phyloP scores from a whole-genome alignment of 2,329 filamentous ascomycete genomes.

The Botrytis aclada region DNA sequence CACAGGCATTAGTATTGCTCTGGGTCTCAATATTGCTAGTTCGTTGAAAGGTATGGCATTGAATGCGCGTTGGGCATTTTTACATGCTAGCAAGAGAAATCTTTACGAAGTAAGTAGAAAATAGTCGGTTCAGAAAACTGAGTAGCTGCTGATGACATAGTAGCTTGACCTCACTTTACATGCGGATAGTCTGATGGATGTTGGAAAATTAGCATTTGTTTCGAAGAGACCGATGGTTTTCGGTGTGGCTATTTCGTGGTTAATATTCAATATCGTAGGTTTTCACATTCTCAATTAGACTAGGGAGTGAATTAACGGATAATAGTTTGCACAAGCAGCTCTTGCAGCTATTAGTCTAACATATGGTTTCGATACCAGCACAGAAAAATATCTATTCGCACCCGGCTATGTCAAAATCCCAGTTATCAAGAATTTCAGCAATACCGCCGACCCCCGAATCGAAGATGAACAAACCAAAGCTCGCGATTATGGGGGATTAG shows the following conservation, averaged over 20 bases:
- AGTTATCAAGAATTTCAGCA: slow-evolving; percentile 41
- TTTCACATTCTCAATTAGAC: neutral
- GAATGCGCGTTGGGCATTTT: slow-evolving; percentile 47
- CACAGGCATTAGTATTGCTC: slow-evolving; percentile 43
- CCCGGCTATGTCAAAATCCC: slow-evolving; percentile 41
- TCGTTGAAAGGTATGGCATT: slow-evolving; percentile 45
- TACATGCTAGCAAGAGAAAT: slow-evolving; percentile 41
- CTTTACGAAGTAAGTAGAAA: slow-evolving; percentile 40
- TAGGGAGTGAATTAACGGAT: neutral
- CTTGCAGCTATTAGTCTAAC: slow-evolving; percentile 45
- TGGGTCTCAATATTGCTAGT: slow-evolving; percentile 45
- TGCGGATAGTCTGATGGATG: slow-evolving; percentile 37
- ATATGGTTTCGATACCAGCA: slow-evolving; percentile 44
- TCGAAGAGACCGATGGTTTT: slow-evolving; percentile 35
- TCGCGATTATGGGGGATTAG: slow-evolving; percentile 44
- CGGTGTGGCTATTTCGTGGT: slow-evolving; percentile 34
- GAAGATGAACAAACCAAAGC: slow-evolving; percentile 44
- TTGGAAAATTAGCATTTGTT: slow-evolving; percentile 35
- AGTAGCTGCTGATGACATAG: slow-evolving; percentile 13
- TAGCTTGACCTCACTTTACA: slow-evolving; percentile 37
- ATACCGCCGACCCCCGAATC: slow-evolving; percentile 25
- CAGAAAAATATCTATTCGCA: slow-evolving; percentile 36
- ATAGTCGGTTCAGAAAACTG: neutral
- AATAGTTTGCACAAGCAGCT: slow-evolving; percentile 43
- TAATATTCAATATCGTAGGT: slow-evolving; percentile 38